These are phyloP conservation scores for Rhizoclosmatium sp. DNA, from an alignment of 192 early-diverging fungal genomes.

Conservation along the genomic window DNA sequence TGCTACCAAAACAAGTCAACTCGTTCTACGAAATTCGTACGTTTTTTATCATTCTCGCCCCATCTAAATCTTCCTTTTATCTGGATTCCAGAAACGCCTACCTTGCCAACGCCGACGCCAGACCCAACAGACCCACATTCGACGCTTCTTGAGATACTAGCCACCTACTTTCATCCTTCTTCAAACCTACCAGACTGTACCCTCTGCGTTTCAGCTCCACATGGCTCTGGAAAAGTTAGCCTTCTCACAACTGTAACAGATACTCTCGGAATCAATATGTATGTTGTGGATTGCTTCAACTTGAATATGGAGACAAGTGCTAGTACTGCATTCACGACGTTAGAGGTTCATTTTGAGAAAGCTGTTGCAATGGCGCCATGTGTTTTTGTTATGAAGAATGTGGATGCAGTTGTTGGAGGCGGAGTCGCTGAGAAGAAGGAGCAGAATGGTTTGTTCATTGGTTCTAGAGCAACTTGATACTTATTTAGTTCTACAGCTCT, in stretches of 20 bases:
- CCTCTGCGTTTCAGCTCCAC: slow-evolving; percentile 78
- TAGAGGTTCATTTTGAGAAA: slow-evolving; percentile 81
- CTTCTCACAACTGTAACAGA: slow-evolving; percentile 72
- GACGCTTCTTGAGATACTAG: slow-evolving; percentile 18
- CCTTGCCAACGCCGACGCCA: neutral
- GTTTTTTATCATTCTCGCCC: neutral
- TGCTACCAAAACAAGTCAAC: slow-evolving; percentile 49
- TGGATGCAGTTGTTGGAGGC: slow-evolving; percentile 79
- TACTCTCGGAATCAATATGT: slow-evolving; percentile 78
- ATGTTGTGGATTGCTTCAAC: slow-evolving; percentile 80
- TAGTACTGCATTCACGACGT: slow-evolving; percentile 73
- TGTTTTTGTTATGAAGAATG: slow-evolving; percentile 77
- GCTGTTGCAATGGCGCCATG: slow-evolving; percentile 81
- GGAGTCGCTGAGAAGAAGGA: slow-evolving; percentile 56
- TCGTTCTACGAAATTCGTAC: slow-evolving; percentile 30
- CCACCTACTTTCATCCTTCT: slow-evolving; percentile 71
- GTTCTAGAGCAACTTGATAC: slow-evolving; percentile 9
- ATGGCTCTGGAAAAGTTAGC: slow-evolving; percentile 84
- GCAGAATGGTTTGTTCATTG: slow-evolving; percentile 25
- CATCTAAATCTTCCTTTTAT: neutral
- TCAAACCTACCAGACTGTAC: slow-evolving; percentile 75
- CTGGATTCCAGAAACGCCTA: neutral
- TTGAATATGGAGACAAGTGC: slow-evolving; percentile 79
- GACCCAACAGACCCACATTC: neutral
- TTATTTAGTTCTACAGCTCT: slow-evolving; percentile 37